Percentiles rank a stretch among this genome's conserved stretches.
These are phyloP conservation scores for Saussurea involucrata DNA, from an alignment of 129 eudicot genomes.

Conservation along the genomic window DNA sequence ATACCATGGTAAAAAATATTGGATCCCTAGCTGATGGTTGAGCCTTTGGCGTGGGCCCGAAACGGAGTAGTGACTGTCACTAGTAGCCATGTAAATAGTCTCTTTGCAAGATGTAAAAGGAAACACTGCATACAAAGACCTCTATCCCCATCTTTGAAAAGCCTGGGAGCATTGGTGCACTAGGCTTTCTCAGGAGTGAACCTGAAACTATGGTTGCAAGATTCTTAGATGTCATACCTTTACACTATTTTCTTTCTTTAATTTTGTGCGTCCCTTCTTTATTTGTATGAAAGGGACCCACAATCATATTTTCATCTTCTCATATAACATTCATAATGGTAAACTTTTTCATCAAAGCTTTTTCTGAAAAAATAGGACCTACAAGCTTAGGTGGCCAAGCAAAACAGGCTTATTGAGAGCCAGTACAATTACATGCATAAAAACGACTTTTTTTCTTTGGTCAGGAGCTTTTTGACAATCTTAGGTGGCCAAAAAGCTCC, in stretches of 20 bases:
- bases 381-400: background rate
- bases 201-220: background rate
- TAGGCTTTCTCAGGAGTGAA: background rate
- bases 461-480: background rate
- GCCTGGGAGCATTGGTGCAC: background rate
- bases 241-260: background rate
- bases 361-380: background rate
- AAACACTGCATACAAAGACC: background rate
- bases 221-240: background rate
- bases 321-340: no score
- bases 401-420: no score
- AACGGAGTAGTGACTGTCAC: background rate
- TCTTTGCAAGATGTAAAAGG: background rate
- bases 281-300: background rate
- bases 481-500: background rate
- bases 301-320: background rate
- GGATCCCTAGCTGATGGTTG: background rate
- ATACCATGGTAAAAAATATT: background rate
- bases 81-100: background rate
- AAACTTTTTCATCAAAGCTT: no score
- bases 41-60: background rate
- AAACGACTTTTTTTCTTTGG: no score
- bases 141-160: background rate
- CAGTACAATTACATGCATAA: no score
- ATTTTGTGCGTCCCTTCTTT: background rate